These are phyloP conservation scores for Trichophyton simii DNA, from an alignment of 2,329 filamentous ascomycete genomes.

Conservation along the genomic window DNA sequence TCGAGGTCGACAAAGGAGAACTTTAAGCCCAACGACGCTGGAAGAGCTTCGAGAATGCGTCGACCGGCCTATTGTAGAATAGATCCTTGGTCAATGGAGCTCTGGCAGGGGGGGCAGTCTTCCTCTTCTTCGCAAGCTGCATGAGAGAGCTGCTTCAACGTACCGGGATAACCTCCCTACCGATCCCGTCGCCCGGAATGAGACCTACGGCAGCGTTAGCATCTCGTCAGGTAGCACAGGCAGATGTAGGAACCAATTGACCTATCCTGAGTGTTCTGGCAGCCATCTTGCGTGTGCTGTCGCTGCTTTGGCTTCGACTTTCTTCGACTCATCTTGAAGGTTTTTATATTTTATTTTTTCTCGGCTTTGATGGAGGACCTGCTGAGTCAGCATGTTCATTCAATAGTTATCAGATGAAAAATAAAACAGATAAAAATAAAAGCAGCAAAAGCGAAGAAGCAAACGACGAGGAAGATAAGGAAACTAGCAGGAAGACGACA, in stretches of 20 bases:
- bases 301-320: neutral
- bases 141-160: conserved; percentile 12
- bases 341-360: neutral
- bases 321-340: neutral
- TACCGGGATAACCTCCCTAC: conserved; percentile 90
- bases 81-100: neutral
- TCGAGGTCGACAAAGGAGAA: conserved; percentile 91
- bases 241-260: conserved; percentile 28
- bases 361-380: too few species aligned
- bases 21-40: conserved; percentile 76
- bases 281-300: conserved; percentile 38
- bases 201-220: conserved; percentile 48
- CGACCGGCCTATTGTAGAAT: conserved; percentile 50
- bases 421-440: neutral
- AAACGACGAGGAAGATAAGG: too few species aligned
- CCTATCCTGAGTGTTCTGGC: conserved; percentile 56
- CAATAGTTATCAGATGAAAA: neutral
- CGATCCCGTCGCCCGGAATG: conserved; percentile 96
- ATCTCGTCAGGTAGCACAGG: neutral
- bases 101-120: conserved; percentile 1
- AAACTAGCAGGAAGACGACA: too few species aligned
- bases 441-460: too few species aligned
- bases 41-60: conserved; percentile 82
- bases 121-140: too few species aligned
- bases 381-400: neutral